Evolutionary conservation across 805 yeast genomes (phyloP), one percentile per base, ranked within the genome.

Genomic region (Yarrowia sp.): DNA sequence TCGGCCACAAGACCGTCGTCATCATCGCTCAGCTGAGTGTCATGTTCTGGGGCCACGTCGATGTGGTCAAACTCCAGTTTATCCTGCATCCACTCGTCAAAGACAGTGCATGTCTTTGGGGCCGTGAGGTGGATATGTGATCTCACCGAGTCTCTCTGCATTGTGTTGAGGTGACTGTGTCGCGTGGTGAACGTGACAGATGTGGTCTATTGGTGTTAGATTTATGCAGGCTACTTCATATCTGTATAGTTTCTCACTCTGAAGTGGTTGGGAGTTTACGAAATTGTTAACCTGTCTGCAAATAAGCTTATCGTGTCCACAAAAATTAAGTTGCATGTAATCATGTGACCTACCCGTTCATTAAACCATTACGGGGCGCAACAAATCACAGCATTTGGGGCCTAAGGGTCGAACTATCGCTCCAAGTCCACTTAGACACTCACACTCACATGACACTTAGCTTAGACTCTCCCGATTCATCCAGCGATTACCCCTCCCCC

Each of bases 111-210:
- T n/a, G 70, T 61, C 17, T 73, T 68, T 10, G 73, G 68, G 5
- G 68, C 63, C 2, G 64, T 65, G 54, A 72, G 68, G 58, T 75
- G 78, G 24, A 72, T 66, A n/a, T 71, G 72, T 24, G 72, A 63
- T 30, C 75, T 66, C 35, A 73, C 73, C 3, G 77, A 73, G 68
- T 75, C 78, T 54, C 67, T 66, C 68, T 46, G 54, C 61, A 54
- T 52, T 51, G n/a, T n/a, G n/a, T 24, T 33, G 49, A 11, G 24
- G 28, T 30, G 33, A 7, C 3, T 8, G 33, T 24, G 43, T 35
- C 36, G 44, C n/a, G 59, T 35, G 58, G 17, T 32, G 41, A 40
- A 17, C 28, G 46, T 14, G 46, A 12, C 9, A 14, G 6, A 16
- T 49, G 24, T 16, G 49, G 24, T 43, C 14, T 14, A 41, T 38